Conservation (phyloP, 176 grass and related monocot genomes). For the Carex cristatella region DNA sequence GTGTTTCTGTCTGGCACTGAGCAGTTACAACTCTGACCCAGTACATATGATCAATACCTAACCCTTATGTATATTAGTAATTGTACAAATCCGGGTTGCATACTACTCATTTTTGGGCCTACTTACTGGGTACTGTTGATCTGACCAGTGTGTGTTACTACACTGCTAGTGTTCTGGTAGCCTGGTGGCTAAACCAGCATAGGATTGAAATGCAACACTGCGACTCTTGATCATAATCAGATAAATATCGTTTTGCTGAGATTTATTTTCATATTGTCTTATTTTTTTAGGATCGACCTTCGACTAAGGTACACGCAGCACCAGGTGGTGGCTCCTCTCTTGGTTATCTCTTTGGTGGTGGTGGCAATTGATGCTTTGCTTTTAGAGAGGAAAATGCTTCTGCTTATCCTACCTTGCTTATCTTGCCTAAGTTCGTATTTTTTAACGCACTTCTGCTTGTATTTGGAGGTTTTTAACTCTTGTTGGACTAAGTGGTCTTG, state of each 20-base stretch:
- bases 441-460: background rate
- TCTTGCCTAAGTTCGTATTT: background rate
- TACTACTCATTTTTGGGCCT: background rate
- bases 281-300: constrained; percentile 45
- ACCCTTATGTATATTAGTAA: background rate
- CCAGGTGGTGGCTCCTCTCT: constrained; percentile 61
- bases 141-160: background rate
- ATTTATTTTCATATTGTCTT: background rate
- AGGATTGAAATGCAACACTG: background rate
- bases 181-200: background rate
- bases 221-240: background rate
- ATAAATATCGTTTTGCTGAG: background rate
- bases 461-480: background rate
- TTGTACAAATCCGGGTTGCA: background rate
- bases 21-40: background rate
- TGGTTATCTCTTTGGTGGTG: constrained; percentile 55
- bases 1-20: background rate
- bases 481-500: background rate
- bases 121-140: background rate
- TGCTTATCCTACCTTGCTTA: constrained; percentile 1
- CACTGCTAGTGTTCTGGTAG: background rate
- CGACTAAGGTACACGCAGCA: constrained; percentile 52
- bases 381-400: background rate
- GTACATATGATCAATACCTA: background rate
- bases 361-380: constrained; percentile 8